A percentile compares a stretch with the other conserved stretches of the same genome.
Evolutionary conservation across 169 alveolate species (phyloP).

Genomic region (Plasmodium vivax): DNA sequence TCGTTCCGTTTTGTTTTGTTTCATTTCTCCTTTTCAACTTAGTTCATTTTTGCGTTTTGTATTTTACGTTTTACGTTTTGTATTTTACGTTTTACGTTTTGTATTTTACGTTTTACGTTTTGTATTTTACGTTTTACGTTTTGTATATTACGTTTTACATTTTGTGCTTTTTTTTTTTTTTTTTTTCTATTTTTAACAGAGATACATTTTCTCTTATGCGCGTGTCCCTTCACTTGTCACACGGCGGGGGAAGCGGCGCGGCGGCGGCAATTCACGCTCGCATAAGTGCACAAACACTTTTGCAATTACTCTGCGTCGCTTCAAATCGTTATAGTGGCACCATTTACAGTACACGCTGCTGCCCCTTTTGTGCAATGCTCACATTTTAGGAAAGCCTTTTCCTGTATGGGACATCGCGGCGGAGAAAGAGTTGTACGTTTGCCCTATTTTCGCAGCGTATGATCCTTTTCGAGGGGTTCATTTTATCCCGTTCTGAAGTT

Average conservation of each 20-base stretch:
- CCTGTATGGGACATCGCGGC: background rate
- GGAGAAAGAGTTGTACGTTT: background rate
- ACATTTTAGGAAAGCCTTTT: no score
- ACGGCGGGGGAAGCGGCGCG: background rate
- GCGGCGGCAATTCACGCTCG: background rate
- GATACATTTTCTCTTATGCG: background rate
- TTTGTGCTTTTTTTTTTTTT: background rate
- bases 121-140: background rate
- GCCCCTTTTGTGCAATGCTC: background rate
- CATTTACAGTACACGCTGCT: background rate
- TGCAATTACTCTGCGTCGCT: background rate
- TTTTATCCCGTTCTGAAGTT: background rate
- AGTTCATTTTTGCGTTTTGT: background rate
- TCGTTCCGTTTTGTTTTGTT: background rate
- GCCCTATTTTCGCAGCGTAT: background rate
- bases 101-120: background rate
- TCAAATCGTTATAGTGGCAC: background rate
- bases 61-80: background rate
- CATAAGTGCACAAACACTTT: background rate
- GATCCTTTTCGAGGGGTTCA: background rate
- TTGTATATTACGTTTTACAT: background rate
- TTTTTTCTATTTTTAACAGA: background rate
- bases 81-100: no score
- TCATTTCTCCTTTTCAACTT: background rate
- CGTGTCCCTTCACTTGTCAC: background rate